phyloP scores from a whole-genome alignment of 768 basidiomycete genomes.

The Lentinus tigrinus region DNA sequence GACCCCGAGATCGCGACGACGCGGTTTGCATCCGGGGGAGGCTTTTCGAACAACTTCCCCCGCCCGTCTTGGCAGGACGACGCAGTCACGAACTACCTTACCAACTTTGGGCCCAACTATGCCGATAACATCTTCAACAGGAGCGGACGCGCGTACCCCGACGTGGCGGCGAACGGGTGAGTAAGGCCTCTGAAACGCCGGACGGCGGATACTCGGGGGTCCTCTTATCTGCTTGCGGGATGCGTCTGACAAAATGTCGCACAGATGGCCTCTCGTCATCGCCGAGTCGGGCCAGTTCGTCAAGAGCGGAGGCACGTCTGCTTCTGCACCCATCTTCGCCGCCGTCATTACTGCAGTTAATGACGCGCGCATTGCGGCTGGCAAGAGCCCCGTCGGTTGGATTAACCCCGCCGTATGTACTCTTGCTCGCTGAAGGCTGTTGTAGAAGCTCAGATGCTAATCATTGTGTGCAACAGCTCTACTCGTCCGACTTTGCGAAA shows the following conservation, averaged over 20 bases:
- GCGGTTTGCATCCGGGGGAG: conserved; percentile 34
- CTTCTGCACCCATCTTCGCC: conserved; percentile 59
- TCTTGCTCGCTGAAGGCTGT: conserved; percentile 11
- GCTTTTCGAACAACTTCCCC: conserved; percentile 41
- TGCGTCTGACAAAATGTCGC: not conserved
- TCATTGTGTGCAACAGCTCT: conserved; percentile 9
- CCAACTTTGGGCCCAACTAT: conserved; percentile 26
- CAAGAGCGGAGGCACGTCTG: conserved; percentile 47
- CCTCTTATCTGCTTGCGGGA: conserved; percentile 9
- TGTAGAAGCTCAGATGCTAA: not conserved
- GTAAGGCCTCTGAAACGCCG: too few species aligned
- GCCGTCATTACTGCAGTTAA: conserved; percentile 57
- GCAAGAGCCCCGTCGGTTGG: conserved; percentile 30
- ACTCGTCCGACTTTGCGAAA: conserved; percentile 19
- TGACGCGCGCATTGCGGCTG: conserved; percentile 27
- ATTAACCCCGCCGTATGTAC: conserved; percentile 29
- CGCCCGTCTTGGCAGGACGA: conserved; percentile 35
- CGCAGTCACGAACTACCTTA: conserved; percentile 30
- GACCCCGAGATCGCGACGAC: conserved; percentile 33
- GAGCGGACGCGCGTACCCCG: conserved; percentile 29
- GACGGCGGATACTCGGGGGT: not conserved
- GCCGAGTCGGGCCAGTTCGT: conserved; percentile 6
- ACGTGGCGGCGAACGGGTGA: conserved; percentile 34
- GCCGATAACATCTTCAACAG: conserved; percentile 15
- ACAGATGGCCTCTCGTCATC: conserved; percentile 28